These are phyloP conservation scores for Atalantia buxifolia DNA, from an alignment of 345 rosid species.

Conservation along the genomic window DNA sequence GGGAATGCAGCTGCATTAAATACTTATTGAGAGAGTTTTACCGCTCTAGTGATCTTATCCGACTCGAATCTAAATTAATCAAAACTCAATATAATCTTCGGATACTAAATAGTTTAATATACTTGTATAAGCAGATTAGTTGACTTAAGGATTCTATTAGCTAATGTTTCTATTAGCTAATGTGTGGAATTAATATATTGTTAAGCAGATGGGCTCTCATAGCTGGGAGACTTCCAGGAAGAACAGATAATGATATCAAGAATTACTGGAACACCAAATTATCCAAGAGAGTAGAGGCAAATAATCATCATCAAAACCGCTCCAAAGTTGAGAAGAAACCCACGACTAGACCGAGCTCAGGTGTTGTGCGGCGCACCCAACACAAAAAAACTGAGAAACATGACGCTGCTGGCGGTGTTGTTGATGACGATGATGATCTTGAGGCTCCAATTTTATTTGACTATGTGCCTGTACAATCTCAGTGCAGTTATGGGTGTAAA, in stretches of 20 bases:
- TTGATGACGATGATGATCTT: no score
- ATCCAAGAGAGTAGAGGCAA: slow-evolving; percentile 5
- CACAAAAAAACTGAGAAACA: background rate
- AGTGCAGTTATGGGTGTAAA: background rate
- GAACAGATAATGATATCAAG: slow-evolving; percentile 41
- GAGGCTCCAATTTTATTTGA: background rate
- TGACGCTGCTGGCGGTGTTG: background rate
- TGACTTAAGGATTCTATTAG: no score
- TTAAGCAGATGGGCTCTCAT: slow-evolving; percentile 28
- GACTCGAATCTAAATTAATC: no score
- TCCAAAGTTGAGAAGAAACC: background rate
- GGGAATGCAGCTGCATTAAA: no score
- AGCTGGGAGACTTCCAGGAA: slow-evolving; percentile 35
- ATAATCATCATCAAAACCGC: background rate
- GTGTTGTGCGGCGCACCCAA: background rate
- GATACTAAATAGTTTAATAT: no score
- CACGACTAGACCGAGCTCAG: no score
- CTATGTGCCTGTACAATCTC: background rate
- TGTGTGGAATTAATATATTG: no score
- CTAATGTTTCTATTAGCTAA: no score
- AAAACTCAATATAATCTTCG: no score
- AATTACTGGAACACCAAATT: slow-evolving; percentile 30
- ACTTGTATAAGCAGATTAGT: no score
- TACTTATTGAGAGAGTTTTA: no score
- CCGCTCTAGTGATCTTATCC: no score